phyloP scores from a whole-genome alignment of 495 filamentous ascomycete genomes.

The Aspergillus panamensis region DNA sequence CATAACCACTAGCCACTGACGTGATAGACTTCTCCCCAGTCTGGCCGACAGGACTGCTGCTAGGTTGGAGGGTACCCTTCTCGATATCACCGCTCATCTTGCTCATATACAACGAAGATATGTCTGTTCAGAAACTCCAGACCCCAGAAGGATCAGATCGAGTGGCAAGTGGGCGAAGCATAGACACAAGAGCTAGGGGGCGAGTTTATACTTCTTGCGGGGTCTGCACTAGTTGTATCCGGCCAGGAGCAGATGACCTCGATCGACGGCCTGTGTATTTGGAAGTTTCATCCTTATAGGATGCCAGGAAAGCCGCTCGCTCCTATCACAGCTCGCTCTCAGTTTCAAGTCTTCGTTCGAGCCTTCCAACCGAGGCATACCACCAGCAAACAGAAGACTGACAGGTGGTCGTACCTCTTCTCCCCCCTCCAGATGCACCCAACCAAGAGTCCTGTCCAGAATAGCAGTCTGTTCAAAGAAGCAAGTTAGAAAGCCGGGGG shows the following conservation, averaged over 20 bases:
- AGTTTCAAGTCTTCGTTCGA: background rate
- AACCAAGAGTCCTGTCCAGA: too few relatives aligned
- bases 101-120: background rate
- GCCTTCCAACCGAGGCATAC: background rate
- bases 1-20: background rate
- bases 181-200: background rate
- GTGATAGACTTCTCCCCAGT: background rate
- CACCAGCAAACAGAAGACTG: background rate
- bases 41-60: background rate
- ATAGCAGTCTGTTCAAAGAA: background rate
- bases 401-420: background rate
- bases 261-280: background rate
- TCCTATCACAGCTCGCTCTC: background rate
- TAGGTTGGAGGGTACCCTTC: background rate
- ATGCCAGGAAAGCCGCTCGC: background rate
- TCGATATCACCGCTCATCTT: background rate
- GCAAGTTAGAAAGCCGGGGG: background rate
- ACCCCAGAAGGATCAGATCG: background rate
- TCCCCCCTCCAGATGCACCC: background rate
- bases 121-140: background rate
- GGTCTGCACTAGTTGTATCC: background rate
- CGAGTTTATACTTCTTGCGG: background rate
- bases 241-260: background rate
- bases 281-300: background rate
- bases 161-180: background rate